These are phyloP conservation scores for Colletotrichum sp. DNA, from an alignment of 2,329 filamentous ascomycete species.

Conservation along the genomic window DNA sequence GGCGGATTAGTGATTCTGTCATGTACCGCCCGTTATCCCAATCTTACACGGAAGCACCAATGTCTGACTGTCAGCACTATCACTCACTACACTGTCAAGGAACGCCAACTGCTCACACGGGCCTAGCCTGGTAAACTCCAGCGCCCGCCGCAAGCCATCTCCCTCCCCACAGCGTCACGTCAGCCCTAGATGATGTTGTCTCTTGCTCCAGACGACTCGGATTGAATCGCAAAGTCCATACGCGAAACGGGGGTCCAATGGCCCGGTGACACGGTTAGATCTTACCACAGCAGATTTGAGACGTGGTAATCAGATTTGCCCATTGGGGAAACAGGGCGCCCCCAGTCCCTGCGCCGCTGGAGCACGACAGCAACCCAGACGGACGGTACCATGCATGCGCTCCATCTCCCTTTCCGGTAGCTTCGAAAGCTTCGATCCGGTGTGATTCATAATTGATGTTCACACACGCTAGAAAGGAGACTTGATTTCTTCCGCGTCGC, in stretches of 20 bases:
- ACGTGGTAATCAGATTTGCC: neutral
- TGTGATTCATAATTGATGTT: slow-evolving; percentile 11
- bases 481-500: neutral
- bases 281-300: neutral
- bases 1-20: neutral
- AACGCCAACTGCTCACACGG: neutral
- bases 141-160: slow-evolving; percentile 4
- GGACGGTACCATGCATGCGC: neutral
- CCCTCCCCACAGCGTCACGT: neutral
- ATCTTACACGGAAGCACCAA: neutral
- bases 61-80: neutral
- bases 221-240: neutral
- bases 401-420: neutral
- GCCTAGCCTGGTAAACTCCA: neutral
- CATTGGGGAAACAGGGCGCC: neutral
- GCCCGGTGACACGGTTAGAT: slow-evolving; percentile 1
- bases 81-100: neutral
- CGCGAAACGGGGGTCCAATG: neutral
- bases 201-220: neutral
- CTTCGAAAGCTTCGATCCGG: neutral
- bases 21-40: neutral
- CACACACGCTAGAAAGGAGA: neutral
- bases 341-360: neutral
- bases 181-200: neutral
- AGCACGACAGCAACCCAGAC: neutral